Evolutionary conservation across 2,329 filamentous ascomycete genomes (phyloP).

Genomic region (Verticillium klebahnii): DNA sequence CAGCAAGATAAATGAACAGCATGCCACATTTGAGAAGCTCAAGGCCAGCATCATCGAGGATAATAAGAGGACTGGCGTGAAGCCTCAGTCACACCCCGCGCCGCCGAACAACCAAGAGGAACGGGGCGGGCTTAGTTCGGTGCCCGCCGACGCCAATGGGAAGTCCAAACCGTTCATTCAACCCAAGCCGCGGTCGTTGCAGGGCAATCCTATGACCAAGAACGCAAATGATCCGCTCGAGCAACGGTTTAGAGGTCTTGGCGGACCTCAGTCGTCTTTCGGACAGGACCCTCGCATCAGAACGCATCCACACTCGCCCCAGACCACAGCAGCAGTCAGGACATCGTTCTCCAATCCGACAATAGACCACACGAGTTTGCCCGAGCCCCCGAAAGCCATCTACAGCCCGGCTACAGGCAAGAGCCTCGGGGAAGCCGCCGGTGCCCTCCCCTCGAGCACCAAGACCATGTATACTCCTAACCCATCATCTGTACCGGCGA

Average conservation of each 20-base stretch:
- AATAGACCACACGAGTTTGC: slow-evolving; percentile 34
- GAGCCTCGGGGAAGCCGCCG: slow-evolving; percentile 35
- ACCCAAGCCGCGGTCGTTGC: slow-evolving; percentile 64
- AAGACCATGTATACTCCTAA: slow-evolving; percentile 5
- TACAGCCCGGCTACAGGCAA: slow-evolving; percentile 75
- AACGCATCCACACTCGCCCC: slow-evolving; percentile 38
- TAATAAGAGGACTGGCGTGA: slow-evolving; percentile 57
- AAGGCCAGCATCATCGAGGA: slow-evolving; percentile 58
- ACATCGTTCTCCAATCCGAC: background rate
- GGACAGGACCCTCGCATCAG: slow-evolving; percentile 49
- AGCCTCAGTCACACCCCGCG: slow-evolving; percentile 23
- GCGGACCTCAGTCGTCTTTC: slow-evolving; percentile 34
- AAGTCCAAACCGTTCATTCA: slow-evolving; percentile 46
- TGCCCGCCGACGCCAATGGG: slow-evolving; percentile 5
- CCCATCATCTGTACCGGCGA: background rate
- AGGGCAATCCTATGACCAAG: slow-evolving; percentile 44
- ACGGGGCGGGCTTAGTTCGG: background rate
- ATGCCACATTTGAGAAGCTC: slow-evolving; percentile 49
- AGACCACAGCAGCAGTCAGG: slow-evolving; percentile 24
- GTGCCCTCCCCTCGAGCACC: slow-evolving; percentile 61
- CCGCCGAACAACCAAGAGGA: background rate
- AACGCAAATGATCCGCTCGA: slow-evolving; percentile 42
- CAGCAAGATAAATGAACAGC: slow-evolving; percentile 42
- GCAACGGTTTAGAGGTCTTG: slow-evolving; percentile 53
- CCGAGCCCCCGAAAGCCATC: slow-evolving; percentile 63